Evolutionary conservation across 1,284 basidiomycete genomes (phyloP), one percentile per base, ranked within the genome.

Genomic region (Waitea zeae): DNA sequence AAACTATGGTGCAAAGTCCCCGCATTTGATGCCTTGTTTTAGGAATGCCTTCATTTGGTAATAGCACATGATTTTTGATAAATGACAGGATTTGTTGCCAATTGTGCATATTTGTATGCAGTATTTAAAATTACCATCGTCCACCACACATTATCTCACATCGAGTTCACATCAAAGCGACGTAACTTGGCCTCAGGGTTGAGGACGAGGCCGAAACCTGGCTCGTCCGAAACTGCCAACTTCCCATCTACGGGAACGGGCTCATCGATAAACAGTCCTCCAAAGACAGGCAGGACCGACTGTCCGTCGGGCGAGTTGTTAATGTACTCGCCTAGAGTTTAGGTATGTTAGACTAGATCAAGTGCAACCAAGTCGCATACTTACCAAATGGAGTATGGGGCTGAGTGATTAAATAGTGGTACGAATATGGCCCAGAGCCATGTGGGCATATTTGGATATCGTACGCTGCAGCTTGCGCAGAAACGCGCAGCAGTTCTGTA

Each of bases 401-500:
- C 39, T 58, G 56, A 19, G 45, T 45, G 35, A 55, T 49, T 37
- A 53, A 52, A 36, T 56, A 55, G 42, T 57, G 54, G 41, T 56
- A 57, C 34, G 48, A 50, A 42, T 59, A 59, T 12, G 52, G 50
- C 5, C 57, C 62, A 2, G 55, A 59, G 24, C 63, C 65, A 42
- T 68, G 65, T 9, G 64, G 64, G 22, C 22, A 26, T n/a, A 68
- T 61, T 28, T 61, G 63, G 30, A 68, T 62, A 42, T 67, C 64
- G 42, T 56, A 55, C 5, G 54, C 52, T 30, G 54, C 48, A 4
- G 59, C 59, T 39, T 55, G 51, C 0, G 58, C 52, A n/a, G 56
- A 54, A 37, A 67, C 59, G 41, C 62, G 63, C 45, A 67, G 56
- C 12, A 67, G 50, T 47, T 68, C 65, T 17, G 63, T 67, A 35